A percentile compares a stretch with the other conserved stretches of the same genome.
These are phyloP conservation scores for Fonsecaea multimorphosa DNA, from an alignment of 2,329 filamentous ascomycete genomes.

Conservation along the genomic window DNA sequence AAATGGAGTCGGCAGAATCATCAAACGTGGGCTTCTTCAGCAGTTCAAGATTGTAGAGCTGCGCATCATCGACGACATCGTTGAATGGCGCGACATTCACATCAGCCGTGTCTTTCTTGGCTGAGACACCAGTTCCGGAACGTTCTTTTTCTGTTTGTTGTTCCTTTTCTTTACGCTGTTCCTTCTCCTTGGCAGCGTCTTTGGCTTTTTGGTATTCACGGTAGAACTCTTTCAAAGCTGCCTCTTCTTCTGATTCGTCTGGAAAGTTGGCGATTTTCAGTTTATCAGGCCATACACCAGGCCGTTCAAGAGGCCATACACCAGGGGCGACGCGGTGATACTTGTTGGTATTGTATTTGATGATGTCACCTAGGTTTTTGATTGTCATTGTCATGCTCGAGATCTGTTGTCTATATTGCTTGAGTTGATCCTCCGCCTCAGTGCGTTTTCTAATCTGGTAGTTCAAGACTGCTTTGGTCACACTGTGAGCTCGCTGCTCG, in stretches of 20 bases:
- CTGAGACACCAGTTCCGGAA: background rate
- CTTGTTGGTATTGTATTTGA: slow-evolving; percentile 33
- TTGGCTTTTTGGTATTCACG: slow-evolving; percentile 19
- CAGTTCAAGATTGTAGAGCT: slow-evolving; percentile 31
- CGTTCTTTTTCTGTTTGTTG: slow-evolving; percentile 9
- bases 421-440: slow-evolving; percentile 27
- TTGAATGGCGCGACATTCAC: background rate
- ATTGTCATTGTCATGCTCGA: slow-evolving; percentile 29
- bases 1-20: slow-evolving; percentile 19
- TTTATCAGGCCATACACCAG: too few relatives aligned
- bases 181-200: slow-evolving; percentile 1
- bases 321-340: background rate
- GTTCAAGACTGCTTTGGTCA: slow-evolving; percentile 29
- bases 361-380: slow-evolving; percentile 33
- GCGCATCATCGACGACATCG: slow-evolving; percentile 24
- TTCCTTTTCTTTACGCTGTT: slow-evolving; percentile 11
- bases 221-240: slow-evolving; percentile 26
- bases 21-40: slow-evolving; percentile 22
- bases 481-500: slow-evolving; percentile 37
- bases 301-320: too few relatives aligned
- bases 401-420: slow-evolving; percentile 26
- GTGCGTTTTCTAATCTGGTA: slow-evolving; percentile 21
- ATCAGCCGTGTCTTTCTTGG: background rate
- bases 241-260: slow-evolving; percentile 18
- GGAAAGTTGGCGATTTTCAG: too few relatives aligned